Percentiles rank a stretch among this genome's conserved stretches.
Conservation (phyloP, 2,329 filamentous ascomycete genomes). For the Spiromastix sp. region DNA sequence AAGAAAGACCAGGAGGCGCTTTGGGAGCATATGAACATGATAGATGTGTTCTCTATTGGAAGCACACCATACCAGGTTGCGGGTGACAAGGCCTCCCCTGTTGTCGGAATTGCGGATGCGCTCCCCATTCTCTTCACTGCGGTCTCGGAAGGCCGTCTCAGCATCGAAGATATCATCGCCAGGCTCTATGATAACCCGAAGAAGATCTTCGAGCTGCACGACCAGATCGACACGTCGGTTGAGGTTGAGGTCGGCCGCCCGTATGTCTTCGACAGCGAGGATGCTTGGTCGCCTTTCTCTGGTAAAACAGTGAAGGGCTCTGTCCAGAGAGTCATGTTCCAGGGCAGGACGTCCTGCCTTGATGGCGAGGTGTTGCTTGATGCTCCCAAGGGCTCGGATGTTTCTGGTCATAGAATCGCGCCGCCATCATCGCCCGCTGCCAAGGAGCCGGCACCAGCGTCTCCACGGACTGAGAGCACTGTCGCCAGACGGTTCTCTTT, state of each 20-base stretch:
- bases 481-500: conserved; percentile 29
- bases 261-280: conserved; percentile 45
- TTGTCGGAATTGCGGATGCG: conserved; percentile 61
- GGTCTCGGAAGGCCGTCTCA: conserved; percentile 61
- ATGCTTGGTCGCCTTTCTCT: conserved; percentile 59
- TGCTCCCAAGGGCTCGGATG: conserved; percentile 56
- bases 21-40: conserved; percentile 62
- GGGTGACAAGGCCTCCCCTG: conserved; percentile 45
- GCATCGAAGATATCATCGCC: conserved; percentile 60
- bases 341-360: conserved; percentile 62
- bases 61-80: conserved; percentile 70
- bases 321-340: conserved; percentile 66
- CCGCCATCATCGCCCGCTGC: conserved; percentile 26
- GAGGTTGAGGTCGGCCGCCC: conserved; percentile 68
- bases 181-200: conserved; percentile 70
- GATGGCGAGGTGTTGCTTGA: conserved; percentile 55
- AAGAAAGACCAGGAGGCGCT: conserved; percentile 59
- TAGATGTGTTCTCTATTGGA: conserved; percentile 71
- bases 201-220: conserved; percentile 72
- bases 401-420: conserved; percentile 54
- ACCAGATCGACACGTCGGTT: conserved; percentile 61
- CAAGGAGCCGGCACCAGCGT: conserved; percentile 38
- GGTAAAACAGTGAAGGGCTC: conserved; percentile 59
- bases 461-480: conserved; percentile 26
- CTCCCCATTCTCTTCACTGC: conserved; percentile 67